phyloP scores from a whole-genome alignment of 1,284 basidiomycete species.

The Apiotrichum mycotoxinovorans region DNA sequence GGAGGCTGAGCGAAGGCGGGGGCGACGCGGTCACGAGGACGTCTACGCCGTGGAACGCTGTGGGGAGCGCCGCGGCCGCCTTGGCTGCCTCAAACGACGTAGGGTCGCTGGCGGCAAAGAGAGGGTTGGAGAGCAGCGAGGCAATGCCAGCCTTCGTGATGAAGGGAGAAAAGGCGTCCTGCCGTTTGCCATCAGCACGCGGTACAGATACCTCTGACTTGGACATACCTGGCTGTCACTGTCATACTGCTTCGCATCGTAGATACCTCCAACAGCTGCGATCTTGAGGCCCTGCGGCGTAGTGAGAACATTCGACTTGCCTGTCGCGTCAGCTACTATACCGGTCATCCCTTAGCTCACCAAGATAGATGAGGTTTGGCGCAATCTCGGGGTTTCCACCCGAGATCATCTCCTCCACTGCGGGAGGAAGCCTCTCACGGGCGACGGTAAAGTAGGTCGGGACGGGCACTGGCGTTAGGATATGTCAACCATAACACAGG shows the following conservation, averaged over 20 bases:
- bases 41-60: conserved; percentile 63
- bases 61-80: conserved; percentile 58
- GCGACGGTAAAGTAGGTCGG: conserved; percentile 92
- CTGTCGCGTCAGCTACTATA: conserved; percentile 50
- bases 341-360: conserved; percentile 49
- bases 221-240: conserved; percentile 10
- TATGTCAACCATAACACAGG: not conserved
- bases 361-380: conserved; percentile 76
- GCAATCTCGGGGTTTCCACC: conserved; percentile 69
- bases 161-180: conserved; percentile 66
- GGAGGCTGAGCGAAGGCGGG: conserved; percentile 65
- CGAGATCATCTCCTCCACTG: conserved; percentile 68
- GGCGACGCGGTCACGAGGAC: conserved; percentile 76
- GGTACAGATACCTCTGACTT: not conserved
- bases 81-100: conserved; percentile 66
- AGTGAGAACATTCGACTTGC: conserved; percentile 75
- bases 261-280: conserved; percentile 75
- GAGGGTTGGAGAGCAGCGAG: conserved; percentile 57
- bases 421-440: conserved; percentile 64
- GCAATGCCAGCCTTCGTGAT: conserved; percentile 67
- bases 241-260: conserved; percentile 61
- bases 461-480: conserved; percentile 62
- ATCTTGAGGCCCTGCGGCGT: conserved; percentile 80
- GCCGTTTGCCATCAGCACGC: no score
- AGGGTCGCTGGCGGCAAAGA: conserved; percentile 47